Conservation (phyloP, 176 grass and related monocot genomes). For the Thalia dealbata region DNA sequence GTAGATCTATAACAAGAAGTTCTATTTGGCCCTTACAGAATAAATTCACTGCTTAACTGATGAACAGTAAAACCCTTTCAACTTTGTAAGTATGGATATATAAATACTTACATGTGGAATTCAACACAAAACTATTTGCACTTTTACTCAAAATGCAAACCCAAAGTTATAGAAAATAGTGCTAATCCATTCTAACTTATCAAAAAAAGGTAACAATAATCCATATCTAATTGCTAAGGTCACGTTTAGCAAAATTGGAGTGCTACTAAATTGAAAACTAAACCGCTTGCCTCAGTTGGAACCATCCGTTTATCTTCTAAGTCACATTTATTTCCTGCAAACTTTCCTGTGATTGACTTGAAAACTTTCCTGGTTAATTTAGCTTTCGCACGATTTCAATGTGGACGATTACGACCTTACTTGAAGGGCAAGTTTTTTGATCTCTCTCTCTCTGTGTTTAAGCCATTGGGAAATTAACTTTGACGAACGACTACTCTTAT, state of each 20-base stretch:
- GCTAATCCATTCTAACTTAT: not conserved
- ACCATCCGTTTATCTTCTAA: conserved; percentile 22
- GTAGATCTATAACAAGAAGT: too few relatives aligned
- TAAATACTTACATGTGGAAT: too few relatives aligned
- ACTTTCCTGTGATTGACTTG: too few relatives aligned
- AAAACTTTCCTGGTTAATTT: too few relatives aligned
- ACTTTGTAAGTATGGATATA: not conserved
- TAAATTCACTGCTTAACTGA: not conserved
- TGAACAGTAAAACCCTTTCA: not conserved
- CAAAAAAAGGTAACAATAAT: not conserved
- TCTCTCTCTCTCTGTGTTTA: too few relatives aligned
- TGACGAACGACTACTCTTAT: too few relatives aligned
- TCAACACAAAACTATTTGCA: not conserved
- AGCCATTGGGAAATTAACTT: too few relatives aligned
- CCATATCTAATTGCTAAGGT: not conserved
- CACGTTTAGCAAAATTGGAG: not conserved
- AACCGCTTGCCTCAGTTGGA: conserved; percentile 7
- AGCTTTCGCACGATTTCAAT: too few relatives aligned
- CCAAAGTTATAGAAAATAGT: not conserved
- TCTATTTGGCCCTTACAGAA: not conserved
- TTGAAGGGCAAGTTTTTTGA: too few relatives aligned
- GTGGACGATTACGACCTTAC: too few relatives aligned
- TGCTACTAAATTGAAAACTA: not conserved
- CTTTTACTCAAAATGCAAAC: not conserved
- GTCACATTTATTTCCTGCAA: conserved; percentile 24